Base-by-base conservation (phyloP, 2,329 filamentous ascomycete genomes). In the Salinomyces thailandicus region DNA sequence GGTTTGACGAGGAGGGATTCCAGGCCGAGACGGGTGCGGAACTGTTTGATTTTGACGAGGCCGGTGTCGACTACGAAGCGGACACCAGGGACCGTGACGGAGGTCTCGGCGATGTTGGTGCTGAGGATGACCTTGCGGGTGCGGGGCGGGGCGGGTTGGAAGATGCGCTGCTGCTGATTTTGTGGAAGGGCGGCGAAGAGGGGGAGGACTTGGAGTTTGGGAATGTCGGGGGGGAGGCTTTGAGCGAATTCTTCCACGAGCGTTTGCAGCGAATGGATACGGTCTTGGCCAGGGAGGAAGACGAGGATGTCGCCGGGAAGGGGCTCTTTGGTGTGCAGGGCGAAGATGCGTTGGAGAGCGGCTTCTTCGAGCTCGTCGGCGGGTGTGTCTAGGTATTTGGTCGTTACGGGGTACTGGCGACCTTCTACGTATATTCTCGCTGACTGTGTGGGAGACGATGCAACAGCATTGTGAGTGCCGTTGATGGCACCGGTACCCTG, bases 21-120 rank as follows among this genome's bases (percentile, higher is more conserved):
- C 54, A 98, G 78, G 4, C 86, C 87, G 0, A 96, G 71, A 1
- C 79, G 73, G 12, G 81, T 75, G 11, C 87, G 80, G 57, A 86
- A 98, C 47, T 93, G 82, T 62, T 95, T 95, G 46, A 93, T 74
- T 57, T 98, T 98, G 6, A 83, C 84, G 53, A 95, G 95, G 31
- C 91, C 91, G 37, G 83, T 83, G 55, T 98, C 91, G 14, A 98
- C 73, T 7, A 98, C 89, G 49, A 82, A 91, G 4, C 85, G 77
- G 5, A 98, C 86, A 2, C 91, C 91, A 0, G 89, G 82, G 0
- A 98, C 87, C 0, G 91, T 98, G 41, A 98, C 83, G 1, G 91
- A 96, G 0, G 91, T 96, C 59, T 98, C 91, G n/a, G 91, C 91
- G 51, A 98, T 96, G 53, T 98, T 98, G 11, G 91, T 98, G 0